Evolutionary conservation across 2,329 filamentous ascomycete genomes (phyloP).

Genomic region (Ophioceras dolichostomum): DNA sequence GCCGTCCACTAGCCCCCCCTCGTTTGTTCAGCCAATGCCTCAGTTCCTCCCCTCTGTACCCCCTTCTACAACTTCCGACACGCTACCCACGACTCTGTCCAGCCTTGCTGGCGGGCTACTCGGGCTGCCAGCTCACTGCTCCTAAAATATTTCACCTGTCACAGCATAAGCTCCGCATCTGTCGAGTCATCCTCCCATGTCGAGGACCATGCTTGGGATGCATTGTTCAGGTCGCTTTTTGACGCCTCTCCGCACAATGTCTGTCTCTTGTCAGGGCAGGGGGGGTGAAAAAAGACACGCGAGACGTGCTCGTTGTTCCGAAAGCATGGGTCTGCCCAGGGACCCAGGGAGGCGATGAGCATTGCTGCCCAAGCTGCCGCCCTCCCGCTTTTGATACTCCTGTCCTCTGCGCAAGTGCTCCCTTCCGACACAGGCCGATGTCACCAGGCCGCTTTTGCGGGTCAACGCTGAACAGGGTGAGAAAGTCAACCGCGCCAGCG

Average conservation of each 20-base stretch:
- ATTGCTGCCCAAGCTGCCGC: conserved; percentile 29
- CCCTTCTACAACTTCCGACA: not conserved
- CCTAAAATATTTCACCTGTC: no score
- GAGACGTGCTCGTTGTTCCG: no score
- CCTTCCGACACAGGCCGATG: conserved; percentile 21
- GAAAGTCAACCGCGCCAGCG: not conserved
- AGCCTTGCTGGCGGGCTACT: not conserved
- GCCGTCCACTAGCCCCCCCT: conserved; percentile 2
- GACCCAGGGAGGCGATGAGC: no score
- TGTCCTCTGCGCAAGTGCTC: conserved; percentile 2
- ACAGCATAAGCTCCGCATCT: not conserved
- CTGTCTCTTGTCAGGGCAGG: no score
- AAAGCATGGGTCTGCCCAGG: not conserved
- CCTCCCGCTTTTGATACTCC: not conserved
- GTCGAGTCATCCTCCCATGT: not conserved
- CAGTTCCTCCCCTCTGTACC: no score
- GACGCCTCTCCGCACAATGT: no score
- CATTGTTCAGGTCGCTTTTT: no score
- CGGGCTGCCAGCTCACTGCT: not conserved
- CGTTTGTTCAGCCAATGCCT: no score
- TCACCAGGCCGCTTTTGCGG: not conserved
- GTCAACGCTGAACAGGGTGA: no score
- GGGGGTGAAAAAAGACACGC: no score
- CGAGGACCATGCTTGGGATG: no score
- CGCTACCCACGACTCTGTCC: not conserved